Conservation (phyloP, 192 early-diverging fungal genomes). For the Chytriomyces hyalinus region DNA sequence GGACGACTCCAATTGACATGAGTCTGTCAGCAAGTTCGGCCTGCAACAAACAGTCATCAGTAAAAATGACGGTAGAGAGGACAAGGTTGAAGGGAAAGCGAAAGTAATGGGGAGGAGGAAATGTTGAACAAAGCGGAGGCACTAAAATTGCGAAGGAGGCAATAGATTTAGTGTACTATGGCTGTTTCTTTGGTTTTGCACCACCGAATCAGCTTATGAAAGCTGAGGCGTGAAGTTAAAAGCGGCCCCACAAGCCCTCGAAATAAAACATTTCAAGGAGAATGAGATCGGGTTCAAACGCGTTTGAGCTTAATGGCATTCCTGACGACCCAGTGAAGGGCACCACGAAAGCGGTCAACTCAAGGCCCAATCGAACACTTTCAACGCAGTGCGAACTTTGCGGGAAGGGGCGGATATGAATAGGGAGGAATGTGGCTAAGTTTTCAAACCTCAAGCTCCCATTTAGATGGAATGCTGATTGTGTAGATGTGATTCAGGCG, state of each 20-base stretch:
- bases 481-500: constrained; percentile 82
- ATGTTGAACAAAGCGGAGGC: constrained; percentile 45
- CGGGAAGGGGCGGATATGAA: not conserved
- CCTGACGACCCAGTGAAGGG: not conserved
- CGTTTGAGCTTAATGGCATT: constrained; percentile 10
- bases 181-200: constrained; percentile 29
- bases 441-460: constrained; percentile 83
- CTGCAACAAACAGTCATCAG: constrained; percentile 37
- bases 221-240: not conserved
- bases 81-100: not conserved
- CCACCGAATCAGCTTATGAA: constrained; percentile 1
- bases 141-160: constrained; percentile 12
- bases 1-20: constrained; percentile 82
- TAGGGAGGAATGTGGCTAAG: not conserved
- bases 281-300: constrained; percentile 23
- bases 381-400: not conserved
- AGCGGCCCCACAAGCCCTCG: constrained; percentile 12
- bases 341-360: constrained; percentile 5
- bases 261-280: constrained; percentile 31
- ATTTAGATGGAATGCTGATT: constrained; percentile 84
- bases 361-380: constrained; percentile 14
- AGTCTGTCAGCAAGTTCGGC: constrained; percentile 85
- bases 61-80: not conserved
- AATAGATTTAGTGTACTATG: constrained; percentile 44
- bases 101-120: constrained; percentile 11